Evolutionary conservation across 176 grass and related monocot species (phyloP).

Genomic region (Chrysopogon serrulatus): DNA sequence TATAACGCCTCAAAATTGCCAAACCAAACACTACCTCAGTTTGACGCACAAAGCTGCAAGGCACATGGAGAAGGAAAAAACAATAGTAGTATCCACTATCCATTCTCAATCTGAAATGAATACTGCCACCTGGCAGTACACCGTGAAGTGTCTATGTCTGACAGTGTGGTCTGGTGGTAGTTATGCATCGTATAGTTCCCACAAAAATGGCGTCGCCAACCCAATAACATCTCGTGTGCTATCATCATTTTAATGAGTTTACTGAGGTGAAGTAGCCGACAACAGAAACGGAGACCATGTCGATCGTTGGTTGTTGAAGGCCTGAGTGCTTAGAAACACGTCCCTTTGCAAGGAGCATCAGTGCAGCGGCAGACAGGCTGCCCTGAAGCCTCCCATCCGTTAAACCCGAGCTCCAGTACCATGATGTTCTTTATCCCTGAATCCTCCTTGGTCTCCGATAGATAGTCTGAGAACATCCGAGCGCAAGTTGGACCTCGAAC

Average conservation of each 20-base stretch:
- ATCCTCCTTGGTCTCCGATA: slow-evolving; percentile 49
- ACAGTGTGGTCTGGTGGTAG: not conserved
- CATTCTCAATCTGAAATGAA: not conserved
- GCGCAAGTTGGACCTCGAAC: slow-evolving; percentile 84
- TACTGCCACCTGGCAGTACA: not conserved
- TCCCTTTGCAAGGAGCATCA: slow-evolving; percentile 51
- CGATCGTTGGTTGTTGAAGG: not conserved
- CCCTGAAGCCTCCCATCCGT: slow-evolving; percentile 77
- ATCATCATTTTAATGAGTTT: not conserved
- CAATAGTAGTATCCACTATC: not conserved
- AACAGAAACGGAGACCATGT: not conserved
- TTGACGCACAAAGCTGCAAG: not conserved
- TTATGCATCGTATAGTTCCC: not conserved
- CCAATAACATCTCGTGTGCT: not conserved
- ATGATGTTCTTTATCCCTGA: slow-evolving; percentile 52
- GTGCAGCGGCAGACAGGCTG: slow-evolving; percentile 67
- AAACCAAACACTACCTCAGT: not conserved
- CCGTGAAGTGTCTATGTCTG: not conserved
- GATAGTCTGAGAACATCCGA: slow-evolving; percentile 57
- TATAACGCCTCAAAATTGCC: not conserved
- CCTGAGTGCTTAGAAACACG: slow-evolving; percentile 7
- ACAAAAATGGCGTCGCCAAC: not conserved
- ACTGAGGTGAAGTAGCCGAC: not conserved
- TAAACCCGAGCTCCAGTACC: slow-evolving; percentile 77
- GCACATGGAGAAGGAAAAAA: not conserved